These are phyloP conservation scores for Boletus fagicola DNA, from an alignment of 768 basidiomycete species.

Conservation along the genomic window DNA sequence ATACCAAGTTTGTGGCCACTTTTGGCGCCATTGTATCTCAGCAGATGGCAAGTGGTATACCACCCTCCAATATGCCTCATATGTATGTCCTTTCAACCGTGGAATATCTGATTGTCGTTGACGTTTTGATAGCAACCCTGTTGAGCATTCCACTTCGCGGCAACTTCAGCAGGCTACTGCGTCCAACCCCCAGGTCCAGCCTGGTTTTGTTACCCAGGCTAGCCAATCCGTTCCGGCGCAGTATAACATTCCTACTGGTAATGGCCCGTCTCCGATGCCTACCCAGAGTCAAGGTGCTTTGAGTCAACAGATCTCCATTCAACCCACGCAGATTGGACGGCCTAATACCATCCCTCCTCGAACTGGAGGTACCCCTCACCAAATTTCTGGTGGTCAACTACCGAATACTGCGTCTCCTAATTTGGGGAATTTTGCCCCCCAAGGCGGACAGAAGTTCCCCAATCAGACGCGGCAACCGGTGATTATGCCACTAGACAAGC, in stretches of 20 bases:
- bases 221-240: constrained; percentile 9
- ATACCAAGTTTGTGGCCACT: constrained; percentile 36
- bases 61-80: constrained; percentile 27
- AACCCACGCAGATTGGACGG: constrained; percentile 31
- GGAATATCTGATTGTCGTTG: background rate
- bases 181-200: constrained; percentile 20
- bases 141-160: constrained; percentile 19
- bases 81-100: constrained; percentile 31
- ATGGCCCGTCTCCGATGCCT: constrained; percentile 22
- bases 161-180: constrained; percentile 14
- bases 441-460: constrained; percentile 23
- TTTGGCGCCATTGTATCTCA: constrained; percentile 26
- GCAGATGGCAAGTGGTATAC: constrained; percentile 25
- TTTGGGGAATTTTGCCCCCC: constrained; percentile 24
- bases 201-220: constrained; percentile 20
- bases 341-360: constrained; percentile 37
- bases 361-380: constrained; percentile 39
- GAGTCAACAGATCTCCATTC: constrained; percentile 34
- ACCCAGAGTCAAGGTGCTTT: constrained; percentile 16
- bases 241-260: constrained; percentile 23
- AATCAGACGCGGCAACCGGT: constrained; percentile 17
- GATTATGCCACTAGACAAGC: constrained; percentile 46
- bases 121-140: constrained; percentile 19
- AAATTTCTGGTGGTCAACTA: constrained; percentile 30
- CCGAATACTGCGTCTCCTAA: constrained; percentile 37